Base-by-base conservation (phyloP, 1,139 yeast genomes). In the Yamadazyma epiphylla region DNA sequence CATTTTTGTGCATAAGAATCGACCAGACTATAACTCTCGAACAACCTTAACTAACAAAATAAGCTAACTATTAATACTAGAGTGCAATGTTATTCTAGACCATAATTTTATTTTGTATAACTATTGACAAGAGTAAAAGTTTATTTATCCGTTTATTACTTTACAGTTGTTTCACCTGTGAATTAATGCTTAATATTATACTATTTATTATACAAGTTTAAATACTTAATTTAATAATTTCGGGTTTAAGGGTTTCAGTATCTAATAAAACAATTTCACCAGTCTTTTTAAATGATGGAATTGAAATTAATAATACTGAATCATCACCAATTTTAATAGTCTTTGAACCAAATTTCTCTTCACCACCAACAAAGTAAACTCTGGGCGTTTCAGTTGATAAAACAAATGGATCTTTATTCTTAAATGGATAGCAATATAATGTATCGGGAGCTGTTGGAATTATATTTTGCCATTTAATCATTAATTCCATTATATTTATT, bases 391-490 rank as follows among this genome's bases (percentile, higher is more conserved):
- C 84, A 5, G 62, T 62, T 9, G 32, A 36, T 20, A 91, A 51
- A 3, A 86, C 70, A 54, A 91, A 88, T 2, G 97, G 97, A 54
- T 94, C 98, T 4, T 51, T 48, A 25, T 80, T 75, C n/a, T 74
- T 71, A 48, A 70, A 89, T 1, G 99, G 97, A 46, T 87, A 88
- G 41, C 95, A 81, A 64, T 85, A 84, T 26, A 91, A 60, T 0
- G 99, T 94, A 49, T 91, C 98, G 0, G 99, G 99, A 1, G 96
- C 95, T 0, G 97, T 88, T 2, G 98, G 98, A 0, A 87, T 81
- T 22, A 86, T 65, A 46, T 86, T 86, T 44, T 87, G 91, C 95
- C 96, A 91, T 31, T 66, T 60, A 24, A 94, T 53, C 1, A 85
- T 81, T 5, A 78, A 69, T 42, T 80, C 83, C 65, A 88, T 70